Evolutionary conservation across 306 rosid genomes (phyloP), one percentile per base, ranked within the genome.

Genomic region (Aeschynomene evenia): DNA sequence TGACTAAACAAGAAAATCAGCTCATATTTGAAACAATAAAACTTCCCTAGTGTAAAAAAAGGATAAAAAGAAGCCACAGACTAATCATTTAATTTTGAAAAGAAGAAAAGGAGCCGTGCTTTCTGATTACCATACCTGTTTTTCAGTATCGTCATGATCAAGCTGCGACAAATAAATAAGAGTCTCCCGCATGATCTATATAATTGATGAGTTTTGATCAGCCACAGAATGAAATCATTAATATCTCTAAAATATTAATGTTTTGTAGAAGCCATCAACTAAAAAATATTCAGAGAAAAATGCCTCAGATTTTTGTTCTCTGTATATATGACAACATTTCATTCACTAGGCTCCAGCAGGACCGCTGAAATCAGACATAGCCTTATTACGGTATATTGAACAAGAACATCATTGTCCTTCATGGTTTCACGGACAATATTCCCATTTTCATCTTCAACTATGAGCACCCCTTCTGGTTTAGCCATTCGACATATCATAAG

Each of bases 401-500:
- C 99, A 80, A 95, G 99, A 70, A 91, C 97, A 67, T 95, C 99
- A 84, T 95, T 95, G 83, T 95, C 99, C 87, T 95, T 95, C 92
- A 95, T 75, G 60, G 99, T 91, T 63, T 95, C 99, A 10, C 99
- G 94, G 58, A 95, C 99, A 65, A 95, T 95, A 76, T 95, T 95
- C 69, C 99, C 99, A 59, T 95, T 95, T 75, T 95, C 99, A 77
- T 95, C 99, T 77, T 95, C 99, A 54, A 95, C 97, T 15, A 95
- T 95, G 58, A 95, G 95, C 74, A 95, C 99, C 81, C 91, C 99
- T 85, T 95, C 99, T 16, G 99, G 99, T 80, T 95, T 95, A 18
- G 99, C 99, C 99, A 95, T 95, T 14, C 99, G 96, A 61, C 92
- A 88, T 58, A 95, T 91, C 97, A 95, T 91, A 48, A 95, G 99